phyloP scores from a whole-genome alignment of 192 early-diverging fungal genomes.

The Diversispora eburnea region DNA sequence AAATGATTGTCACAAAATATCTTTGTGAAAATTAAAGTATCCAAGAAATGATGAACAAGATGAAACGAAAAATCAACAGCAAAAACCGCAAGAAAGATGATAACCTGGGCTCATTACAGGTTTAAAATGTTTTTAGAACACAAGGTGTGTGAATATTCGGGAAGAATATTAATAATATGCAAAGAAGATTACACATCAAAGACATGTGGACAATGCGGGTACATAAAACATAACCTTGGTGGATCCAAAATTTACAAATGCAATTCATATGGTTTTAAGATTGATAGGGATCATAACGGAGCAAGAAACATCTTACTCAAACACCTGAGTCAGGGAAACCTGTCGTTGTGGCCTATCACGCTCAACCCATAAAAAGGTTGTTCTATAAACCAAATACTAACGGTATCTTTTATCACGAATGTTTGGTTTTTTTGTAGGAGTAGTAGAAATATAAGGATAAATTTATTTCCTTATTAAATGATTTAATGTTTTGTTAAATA shows the following conservation, averaged over 20 bases:
- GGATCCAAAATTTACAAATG: background rate
- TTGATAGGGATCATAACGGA: background rate
- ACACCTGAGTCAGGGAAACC: background rate
- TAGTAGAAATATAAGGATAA: too few species aligned
- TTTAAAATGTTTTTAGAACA: slow-evolving; percentile 1
- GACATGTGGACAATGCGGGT: slow-evolving; percentile 1
- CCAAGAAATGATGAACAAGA: background rate
- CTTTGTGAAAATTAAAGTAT: too few species aligned
- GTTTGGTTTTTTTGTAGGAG: too few species aligned
- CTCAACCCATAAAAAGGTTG: too few species aligned
- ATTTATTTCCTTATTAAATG: too few species aligned
- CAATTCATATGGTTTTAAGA: background rate
- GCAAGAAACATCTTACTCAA: slow-evolving; percentile 16
- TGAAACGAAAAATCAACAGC: background rate
- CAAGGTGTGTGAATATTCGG: background rate
- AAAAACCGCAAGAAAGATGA: background rate
- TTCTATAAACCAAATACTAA: too few species aligned
- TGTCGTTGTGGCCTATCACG: background rate
- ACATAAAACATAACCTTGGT: background rate
- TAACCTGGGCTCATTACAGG: background rate
- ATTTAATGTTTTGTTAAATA: too few species aligned
- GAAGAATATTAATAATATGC: background rate
- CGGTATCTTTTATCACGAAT: too few species aligned
- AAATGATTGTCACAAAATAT: too few species aligned
- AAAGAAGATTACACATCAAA: slow-evolving; percentile 7